Evolutionary conservation across 768 basidiomycete genomes (phyloP), one percentile per base, ranked within the genome.

Genomic region (Sporobolomyces roseus): DNA sequence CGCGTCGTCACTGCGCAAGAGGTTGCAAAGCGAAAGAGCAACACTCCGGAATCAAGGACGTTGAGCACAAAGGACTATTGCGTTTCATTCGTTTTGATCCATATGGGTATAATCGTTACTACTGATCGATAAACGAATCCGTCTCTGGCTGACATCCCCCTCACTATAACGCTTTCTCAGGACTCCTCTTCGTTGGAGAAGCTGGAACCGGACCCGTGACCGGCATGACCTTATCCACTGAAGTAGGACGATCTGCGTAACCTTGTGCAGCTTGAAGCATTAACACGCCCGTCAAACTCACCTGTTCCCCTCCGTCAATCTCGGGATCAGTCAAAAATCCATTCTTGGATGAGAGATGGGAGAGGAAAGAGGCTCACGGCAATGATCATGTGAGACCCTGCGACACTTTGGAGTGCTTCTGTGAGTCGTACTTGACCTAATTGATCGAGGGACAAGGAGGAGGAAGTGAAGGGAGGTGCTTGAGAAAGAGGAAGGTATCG

Each of bases 251-350:
- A 32, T 71, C 70, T 27, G 71, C 65, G 36, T 32, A 72, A 23
- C 66, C 63, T 48, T 72, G 71, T 5, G 71, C 71, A 35, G 58
- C 71, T 53, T 72, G 71, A 1, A 72, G 52, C n/a, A 63, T 66
- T 36, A 72, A 51, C 21, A 72, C 71, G 10, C 71, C 71, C 19
- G 71, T 68, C 16, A 72, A 48, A 12, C 66, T 64, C 63, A 72
- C 70, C 70, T 71, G 62, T 30, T n/a, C n/a, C n/a, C 38, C 9
- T 41, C 9, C 38, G 10, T 41, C 38, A 17, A 41, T 41, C 38
- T 17, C 38, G 9, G 38, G 10, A 9, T 9, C 38, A n/a, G n/a
- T n/a, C n/a, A n/a, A 9, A 9, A 41, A 17, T 41, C 38, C 38
- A 41, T 27, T n/a, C 32, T 7, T 8, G 5, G 65, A 6, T 16